Conservation (phyloP, 2,329 filamentous ascomycete species). For the Cladosporium sp. region DNA sequence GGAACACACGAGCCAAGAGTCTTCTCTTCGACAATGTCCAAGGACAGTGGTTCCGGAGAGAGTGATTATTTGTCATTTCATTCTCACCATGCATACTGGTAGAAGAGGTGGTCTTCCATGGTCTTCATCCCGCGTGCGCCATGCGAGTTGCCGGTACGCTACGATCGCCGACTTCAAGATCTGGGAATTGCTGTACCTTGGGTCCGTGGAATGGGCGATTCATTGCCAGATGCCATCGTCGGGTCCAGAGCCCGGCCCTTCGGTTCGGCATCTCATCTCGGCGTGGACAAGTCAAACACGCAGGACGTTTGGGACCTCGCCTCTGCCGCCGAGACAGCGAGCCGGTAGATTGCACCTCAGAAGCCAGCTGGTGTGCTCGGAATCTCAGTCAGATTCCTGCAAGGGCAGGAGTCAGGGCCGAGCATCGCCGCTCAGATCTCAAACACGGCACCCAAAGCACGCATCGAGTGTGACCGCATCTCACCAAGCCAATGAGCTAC, state of each 20-base stretch:
- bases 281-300: neutral
- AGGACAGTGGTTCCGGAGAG: constrained; percentile 9
- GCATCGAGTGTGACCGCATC: no score
- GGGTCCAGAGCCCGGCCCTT: neutral
- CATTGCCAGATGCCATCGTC: neutral
- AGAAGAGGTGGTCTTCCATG: no score
- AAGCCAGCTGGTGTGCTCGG: constrained; percentile 10
- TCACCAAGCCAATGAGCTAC: neutral
- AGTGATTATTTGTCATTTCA: neutral
- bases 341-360: neutral
- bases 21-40: constrained; percentile 25
- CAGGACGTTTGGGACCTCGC: no score
- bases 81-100: neutral
- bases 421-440: constrained; percentile 12
- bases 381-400: constrained; percentile 1
- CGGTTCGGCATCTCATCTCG: neutral
- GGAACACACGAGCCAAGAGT: constrained; percentile 18
- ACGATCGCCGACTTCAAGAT: neutral
- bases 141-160: neutral
- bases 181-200: neutral
- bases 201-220: neutral
- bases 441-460: neutral
- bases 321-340: neutral
- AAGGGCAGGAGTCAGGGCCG: neutral
- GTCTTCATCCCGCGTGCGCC: neutral